These are phyloP conservation scores for Suhomyces atakaporum DNA, from an alignment of 1,139 yeast species.

Conservation along the genomic window DNA sequence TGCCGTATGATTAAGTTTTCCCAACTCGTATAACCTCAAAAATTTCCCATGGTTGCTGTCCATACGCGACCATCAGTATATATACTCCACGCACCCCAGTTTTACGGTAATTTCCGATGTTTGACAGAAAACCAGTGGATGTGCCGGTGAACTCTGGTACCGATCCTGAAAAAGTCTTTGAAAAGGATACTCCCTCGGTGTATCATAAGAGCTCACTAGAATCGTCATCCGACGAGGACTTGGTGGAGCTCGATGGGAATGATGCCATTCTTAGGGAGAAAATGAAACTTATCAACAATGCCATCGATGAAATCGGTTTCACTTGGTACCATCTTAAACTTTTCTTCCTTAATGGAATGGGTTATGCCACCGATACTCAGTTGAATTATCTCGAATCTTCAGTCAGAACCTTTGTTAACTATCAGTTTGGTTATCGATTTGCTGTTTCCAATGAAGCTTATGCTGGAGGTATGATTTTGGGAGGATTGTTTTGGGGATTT, in stretches of 20 bases:
- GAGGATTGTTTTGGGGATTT: slow-evolving; percentile 43
- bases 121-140: no score
- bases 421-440: slow-evolving; percentile 40
- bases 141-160: no score
- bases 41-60: no score
- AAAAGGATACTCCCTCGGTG: slow-evolving; percentile 8
- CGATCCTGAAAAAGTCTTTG: neutral
- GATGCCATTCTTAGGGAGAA: slow-evolving; percentile 36
- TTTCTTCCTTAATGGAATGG: slow-evolving; percentile 55
- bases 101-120: no score
- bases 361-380: slow-evolving; percentile 65
- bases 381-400: slow-evolving; percentile 44
- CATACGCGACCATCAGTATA: no score
- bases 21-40: no score
- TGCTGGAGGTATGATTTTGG: slow-evolving; percentile 53
- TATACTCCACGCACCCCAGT: no score
- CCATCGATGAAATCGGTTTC: slow-evolving; percentile 54
- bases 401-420: slow-evolving; percentile 42
- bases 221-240: slow-evolving; percentile 15
- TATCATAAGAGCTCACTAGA: slow-evolving; percentile 10
- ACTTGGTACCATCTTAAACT: slow-evolving; percentile 49
- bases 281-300: slow-evolving; percentile 44
- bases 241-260: slow-evolving; percentile 23
- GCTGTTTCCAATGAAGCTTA: slow-evolving; percentile 30
- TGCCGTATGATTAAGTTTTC: no score